A percentile compares a stretch with the other conserved stretches of the same genome.
Conservation (phyloP, 1,284 basidiomycete species). For the Athelia sp. region DNA sequence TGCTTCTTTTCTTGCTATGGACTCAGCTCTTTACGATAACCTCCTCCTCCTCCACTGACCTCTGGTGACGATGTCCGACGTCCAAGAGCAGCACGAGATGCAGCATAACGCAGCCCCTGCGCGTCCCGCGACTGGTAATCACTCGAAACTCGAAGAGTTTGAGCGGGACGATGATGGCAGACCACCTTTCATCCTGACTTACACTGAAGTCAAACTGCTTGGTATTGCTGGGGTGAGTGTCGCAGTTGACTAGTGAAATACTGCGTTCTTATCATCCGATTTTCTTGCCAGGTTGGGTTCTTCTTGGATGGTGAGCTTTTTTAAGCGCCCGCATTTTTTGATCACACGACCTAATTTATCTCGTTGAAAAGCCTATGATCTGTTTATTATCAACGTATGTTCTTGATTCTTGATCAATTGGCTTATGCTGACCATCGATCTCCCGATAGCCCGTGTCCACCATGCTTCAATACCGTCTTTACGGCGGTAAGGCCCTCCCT, state of each 20-base stretch:
- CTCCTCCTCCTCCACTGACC: too few relatives aligned
- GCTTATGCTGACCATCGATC: background rate
- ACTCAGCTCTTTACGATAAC: too few relatives aligned
- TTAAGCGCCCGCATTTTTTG: background rate
- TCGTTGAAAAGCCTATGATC: constrained; percentile 52
- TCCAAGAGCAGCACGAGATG: too few relatives aligned
- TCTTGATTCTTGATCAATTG: background rate
- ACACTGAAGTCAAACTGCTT: constrained; percentile 44
- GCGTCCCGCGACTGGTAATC: background rate
- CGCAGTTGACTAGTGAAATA: background rate
- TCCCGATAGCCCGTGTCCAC: constrained; percentile 58
- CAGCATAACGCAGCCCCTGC: background rate
- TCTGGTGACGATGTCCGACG: too few relatives aligned
- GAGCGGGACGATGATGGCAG: constrained; percentile 29
- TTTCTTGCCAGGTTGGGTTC: constrained; percentile 50
- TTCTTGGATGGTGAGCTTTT: constrained; percentile 56
- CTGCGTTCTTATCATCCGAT: constrained; percentile 6
- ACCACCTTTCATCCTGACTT: constrained; percentile 37
- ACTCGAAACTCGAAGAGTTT: constrained; percentile 34
- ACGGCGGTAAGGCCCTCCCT: constrained; percentile 49
- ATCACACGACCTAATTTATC: background rate
- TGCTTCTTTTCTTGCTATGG: too few relatives aligned
- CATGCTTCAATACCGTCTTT: constrained; percentile 74
- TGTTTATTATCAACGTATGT: constrained; percentile 74
- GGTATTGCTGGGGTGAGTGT: constrained; percentile 48